Conservation (phyloP, 1,139 yeast species). For the Protomyces inouyei region DNA sequence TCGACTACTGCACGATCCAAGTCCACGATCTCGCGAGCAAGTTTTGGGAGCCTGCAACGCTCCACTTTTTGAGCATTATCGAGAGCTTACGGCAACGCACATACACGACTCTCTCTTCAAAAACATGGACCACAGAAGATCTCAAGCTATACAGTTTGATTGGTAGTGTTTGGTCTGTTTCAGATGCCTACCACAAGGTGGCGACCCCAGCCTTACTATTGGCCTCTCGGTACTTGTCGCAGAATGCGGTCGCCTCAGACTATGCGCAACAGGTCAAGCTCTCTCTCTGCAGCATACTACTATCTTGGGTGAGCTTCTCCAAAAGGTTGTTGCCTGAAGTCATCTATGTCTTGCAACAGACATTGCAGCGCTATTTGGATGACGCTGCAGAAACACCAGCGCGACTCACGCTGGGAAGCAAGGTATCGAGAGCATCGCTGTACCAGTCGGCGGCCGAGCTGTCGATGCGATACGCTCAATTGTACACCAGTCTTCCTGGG, state of each 20-base stretch:
- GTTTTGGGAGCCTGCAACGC: conserved; percentile 36
- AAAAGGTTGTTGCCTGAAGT: conserved; percentile 82
- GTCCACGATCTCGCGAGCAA: conserved; percentile 18
- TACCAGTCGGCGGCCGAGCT: conserved; percentile 14
- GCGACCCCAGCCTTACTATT: conserved; percentile 77
- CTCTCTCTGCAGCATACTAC: conserved; percentile 57
- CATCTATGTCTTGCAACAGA: conserved; percentile 37
- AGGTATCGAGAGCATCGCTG: conserved; percentile 3
- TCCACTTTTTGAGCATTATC: conserved; percentile 62
- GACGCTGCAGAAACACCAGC: background rate
- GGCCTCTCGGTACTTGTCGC: conserved; percentile 65
- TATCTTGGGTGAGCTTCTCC: conserved; percentile 67
- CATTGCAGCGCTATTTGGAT: background rate
- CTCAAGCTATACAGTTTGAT: conserved; percentile 62
- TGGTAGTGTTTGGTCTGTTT: conserved; percentile 80
- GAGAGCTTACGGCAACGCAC: conserved; percentile 51
- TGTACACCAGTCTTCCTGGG: conserved; percentile 65
- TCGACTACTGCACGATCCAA: conserved; percentile 11
- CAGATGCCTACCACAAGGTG: conserved; percentile 90
- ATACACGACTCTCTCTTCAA: conserved; percentile 38
- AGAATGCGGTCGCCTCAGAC: conserved; percentile 43
- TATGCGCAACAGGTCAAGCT: conserved; percentile 50
- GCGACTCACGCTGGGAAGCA: background rate
- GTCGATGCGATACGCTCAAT: conserved; percentile 30
- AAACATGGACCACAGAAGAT: conserved; percentile 26